Conservation (phyloP, 1,139 yeast species). For the Magnusiomyces paraingens region DNA sequence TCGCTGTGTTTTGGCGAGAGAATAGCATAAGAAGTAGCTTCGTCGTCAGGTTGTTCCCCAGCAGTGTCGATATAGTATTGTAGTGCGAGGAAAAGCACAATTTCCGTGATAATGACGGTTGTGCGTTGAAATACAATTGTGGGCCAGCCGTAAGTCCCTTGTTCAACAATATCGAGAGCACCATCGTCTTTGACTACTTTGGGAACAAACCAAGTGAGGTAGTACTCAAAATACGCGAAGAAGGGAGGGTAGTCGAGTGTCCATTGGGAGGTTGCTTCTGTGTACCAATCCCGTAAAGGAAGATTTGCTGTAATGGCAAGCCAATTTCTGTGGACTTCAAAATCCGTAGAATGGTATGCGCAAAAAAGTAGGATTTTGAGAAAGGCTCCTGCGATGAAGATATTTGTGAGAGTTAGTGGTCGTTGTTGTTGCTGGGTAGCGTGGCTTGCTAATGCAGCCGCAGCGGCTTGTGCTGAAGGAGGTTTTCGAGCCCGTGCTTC, state of each 20-base stretch:
- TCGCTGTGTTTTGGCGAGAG: not conserved
- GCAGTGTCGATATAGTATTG: conserved; percentile 64
- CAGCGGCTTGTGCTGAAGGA: not conserved
- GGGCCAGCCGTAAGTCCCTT: conserved; percentile 65
- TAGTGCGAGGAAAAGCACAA: conserved; percentile 60
- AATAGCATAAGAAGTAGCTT: not conserved
- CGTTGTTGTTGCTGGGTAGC: conserved; percentile 1
- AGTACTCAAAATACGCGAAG: conserved; percentile 91
- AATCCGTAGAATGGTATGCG: conserved; percentile 74
- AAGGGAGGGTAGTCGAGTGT: conserved; percentile 97
- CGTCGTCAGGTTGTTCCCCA: conserved; percentile 30
- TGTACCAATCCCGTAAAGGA: conserved; percentile 77
- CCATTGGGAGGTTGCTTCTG: conserved; percentile 84
- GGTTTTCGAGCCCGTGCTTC: not conserved
- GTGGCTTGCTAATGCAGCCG: not conserved
- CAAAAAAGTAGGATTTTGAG: conserved; percentile 46
- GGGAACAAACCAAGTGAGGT: conserved; percentile 68
- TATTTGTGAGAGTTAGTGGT: conserved; percentile 49
- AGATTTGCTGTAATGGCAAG: conserved; percentile 78
- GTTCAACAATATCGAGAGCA: conserved; percentile 60
- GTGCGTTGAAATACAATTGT: conserved; percentile 76
- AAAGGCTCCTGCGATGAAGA: conserved; percentile 55
- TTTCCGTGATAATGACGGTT: conserved; percentile 75
- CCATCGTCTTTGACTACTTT: conserved; percentile 58
- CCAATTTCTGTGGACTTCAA: conserved; percentile 97